Conservation (phyloP, 192 early-diverging fungal genomes). For the Piromyces sp. region DNA sequence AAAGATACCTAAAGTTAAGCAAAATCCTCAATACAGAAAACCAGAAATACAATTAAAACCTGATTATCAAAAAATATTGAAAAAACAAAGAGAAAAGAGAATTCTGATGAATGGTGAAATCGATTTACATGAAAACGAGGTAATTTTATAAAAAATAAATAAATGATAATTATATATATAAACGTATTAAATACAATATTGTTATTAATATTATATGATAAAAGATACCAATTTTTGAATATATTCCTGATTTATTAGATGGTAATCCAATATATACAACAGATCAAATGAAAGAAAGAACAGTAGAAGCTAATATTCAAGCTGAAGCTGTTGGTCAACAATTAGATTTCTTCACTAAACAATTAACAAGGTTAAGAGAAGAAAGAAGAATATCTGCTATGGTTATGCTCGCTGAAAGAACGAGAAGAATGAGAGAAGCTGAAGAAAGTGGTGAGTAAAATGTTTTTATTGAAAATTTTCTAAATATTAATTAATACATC, state of each 20-base stretch:
- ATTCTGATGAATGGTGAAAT: not conserved
- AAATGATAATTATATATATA: too few species aligned
- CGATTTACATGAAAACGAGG: not conserved
- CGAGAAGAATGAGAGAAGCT: conserved; percentile 33
- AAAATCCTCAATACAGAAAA: not conserved
- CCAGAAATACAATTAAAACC: not conserved
- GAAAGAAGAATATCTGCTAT: conserved; percentile 25
- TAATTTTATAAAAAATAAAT: not conserved
- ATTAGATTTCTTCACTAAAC: conserved; percentile 34
- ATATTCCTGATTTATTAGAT: not conserved
- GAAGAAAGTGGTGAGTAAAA: conserved; percentile 26
- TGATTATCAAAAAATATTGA: not conserved
- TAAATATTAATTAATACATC: too few species aligned
- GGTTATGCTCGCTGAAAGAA: conserved; percentile 38
- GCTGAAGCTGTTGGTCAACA: conserved; percentile 25
- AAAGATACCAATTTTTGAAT: not conserved
- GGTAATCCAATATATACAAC: not conserved
- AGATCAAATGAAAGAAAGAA: not conserved
- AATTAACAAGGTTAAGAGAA: conserved; percentile 31
- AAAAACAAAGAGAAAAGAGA: not conserved
- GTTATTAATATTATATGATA: not conserved
- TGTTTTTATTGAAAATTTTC: too few species aligned
- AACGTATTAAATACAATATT: too few species aligned
- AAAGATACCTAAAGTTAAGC: not conserved
- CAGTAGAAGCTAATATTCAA: conserved; percentile 13